A percentile compares a stretch with the other conserved stretches of the same genome.
These are phyloP conservation scores for Fusarium sublunatum DNA, from an alignment of 2,329 filamentous ascomycete species.

Conservation along the genomic window DNA sequence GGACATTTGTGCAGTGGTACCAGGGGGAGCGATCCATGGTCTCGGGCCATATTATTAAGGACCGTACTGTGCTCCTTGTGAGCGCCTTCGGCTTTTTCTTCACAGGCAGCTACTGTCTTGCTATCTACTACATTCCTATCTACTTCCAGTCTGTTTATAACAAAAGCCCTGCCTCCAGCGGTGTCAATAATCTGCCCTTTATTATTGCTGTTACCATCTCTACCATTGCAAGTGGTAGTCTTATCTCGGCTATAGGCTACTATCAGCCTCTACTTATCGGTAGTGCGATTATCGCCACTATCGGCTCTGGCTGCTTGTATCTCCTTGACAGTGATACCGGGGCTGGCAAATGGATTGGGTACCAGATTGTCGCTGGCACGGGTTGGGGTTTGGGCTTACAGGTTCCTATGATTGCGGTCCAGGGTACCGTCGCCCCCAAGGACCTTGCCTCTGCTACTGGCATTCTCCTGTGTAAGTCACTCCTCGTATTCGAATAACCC, in stretches of 20 bases:
- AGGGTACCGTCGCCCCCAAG: constrained; percentile 53
- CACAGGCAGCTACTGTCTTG: constrained; percentile 56
- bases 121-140: constrained; percentile 61
- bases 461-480: constrained; percentile 56
- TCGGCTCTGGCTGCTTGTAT: constrained; percentile 58
- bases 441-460: constrained; percentile 62
- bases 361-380: constrained; percentile 62
- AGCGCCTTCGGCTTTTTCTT: constrained; percentile 57
- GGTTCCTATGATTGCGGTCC: constrained; percentile 63
- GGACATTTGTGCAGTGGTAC: constrained; percentile 53
- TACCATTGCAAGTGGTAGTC: constrained; percentile 54
- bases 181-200: constrained; percentile 59
- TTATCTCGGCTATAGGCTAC: constrained; percentile 54
- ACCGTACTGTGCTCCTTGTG: constrained; percentile 54
- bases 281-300: constrained; percentile 56
- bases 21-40: constrained; percentile 60
- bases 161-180: constrained; percentile 53
- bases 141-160: constrained; percentile 59
- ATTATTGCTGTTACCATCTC: constrained; percentile 58
- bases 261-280: constrained; percentile 60
- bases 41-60: constrained; percentile 52
- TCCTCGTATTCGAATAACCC: not conserved
- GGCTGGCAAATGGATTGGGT: constrained; percentile 62
- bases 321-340: constrained; percentile 54
- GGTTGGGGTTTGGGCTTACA: constrained; percentile 60